Evolutionary conservation across 1,284 basidiomycete genomes (phyloP).

Genomic region (Moesziomyces parantarcticus): DNA sequence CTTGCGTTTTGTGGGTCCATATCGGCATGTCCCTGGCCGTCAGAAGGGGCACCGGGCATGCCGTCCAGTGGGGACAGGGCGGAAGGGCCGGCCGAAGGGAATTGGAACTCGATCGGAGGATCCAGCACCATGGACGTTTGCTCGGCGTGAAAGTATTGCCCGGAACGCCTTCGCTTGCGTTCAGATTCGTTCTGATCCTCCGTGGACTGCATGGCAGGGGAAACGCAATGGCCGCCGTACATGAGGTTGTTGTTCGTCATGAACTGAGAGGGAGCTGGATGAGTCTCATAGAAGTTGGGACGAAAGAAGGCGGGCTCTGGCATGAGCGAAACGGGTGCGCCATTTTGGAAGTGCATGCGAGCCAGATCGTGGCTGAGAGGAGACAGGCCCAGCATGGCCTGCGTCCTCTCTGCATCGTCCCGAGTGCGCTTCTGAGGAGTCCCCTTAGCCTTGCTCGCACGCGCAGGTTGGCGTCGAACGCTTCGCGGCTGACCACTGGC

Average conservation of each 20-base stretch:
- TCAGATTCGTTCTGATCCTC: constrained; percentile 18
- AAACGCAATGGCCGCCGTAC: constrained; percentile 1
- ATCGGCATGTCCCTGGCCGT: constrained; percentile 1
- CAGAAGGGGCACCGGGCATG: constrained; percentile 4
- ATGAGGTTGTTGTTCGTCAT: constrained; percentile 6
- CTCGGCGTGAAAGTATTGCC: constrained; percentile 3
- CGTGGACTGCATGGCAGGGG: background rate
- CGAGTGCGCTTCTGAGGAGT: constrained; percentile 31
- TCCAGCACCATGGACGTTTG: constrained; percentile 21
- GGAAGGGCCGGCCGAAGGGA: constrained; percentile 2
- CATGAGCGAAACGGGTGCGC: constrained; percentile 2
- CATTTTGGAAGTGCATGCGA: constrained; percentile 33
- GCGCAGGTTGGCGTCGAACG: constrained; percentile 17
- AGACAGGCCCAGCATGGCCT: constrained; percentile 24
- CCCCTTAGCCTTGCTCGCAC: constrained; percentile 15
- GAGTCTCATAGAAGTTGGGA: constrained; percentile 10
- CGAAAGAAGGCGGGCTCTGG: constrained; percentile 17
- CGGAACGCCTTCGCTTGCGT: constrained; percentile 30
- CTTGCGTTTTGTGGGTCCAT: constrained; percentile 12
- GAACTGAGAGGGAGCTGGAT: constrained; percentile 7
- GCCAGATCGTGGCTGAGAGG: constrained; percentile 41
- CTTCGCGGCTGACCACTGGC: background rate
- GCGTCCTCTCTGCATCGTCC: constrained; percentile 14
- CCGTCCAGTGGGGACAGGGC: constrained; percentile 6
- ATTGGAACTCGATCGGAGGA: constrained; percentile 24